Percentiles rank a stretch among this genome's conserved stretches.
phyloP scores from a whole-genome alignment of 148 eudicot species.

The Rhododendron vialii region DNA sequence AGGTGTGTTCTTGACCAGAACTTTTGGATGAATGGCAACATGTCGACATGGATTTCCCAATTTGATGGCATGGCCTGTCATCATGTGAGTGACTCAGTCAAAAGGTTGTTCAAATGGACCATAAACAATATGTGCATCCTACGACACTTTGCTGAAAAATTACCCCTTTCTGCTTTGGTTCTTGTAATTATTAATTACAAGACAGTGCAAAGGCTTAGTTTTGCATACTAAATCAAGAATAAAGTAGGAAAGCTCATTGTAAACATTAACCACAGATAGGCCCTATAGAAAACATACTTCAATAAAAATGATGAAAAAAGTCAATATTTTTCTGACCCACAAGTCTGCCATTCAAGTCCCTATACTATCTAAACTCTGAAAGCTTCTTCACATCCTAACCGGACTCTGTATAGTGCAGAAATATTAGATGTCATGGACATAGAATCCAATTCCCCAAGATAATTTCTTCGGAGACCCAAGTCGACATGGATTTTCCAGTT shows the following conservation, averaged over 20 bases:
- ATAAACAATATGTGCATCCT: background rate
- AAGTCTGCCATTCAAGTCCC: background rate
- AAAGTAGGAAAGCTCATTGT: background rate
- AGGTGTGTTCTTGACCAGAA: slow-evolving; percentile 15
- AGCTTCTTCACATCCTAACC: background rate
- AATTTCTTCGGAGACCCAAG: background rate
- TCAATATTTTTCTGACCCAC: background rate
- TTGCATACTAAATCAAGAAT: background rate
- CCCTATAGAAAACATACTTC: background rate
- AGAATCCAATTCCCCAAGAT: background rate
- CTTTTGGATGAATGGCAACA: slow-evolving; percentile 17
- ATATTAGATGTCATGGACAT: background rate
- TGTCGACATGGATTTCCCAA: slow-evolving; percentile 2
- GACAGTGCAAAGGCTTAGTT: background rate
- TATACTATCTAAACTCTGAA: background rate
- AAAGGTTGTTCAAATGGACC: background rate
- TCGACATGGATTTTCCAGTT: slow-evolving; percentile 8
- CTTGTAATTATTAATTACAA: background rate
- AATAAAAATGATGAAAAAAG: background rate
- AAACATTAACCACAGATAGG: background rate
- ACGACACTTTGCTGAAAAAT: background rate
- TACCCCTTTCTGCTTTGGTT: background rate
- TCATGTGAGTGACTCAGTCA: background rate
- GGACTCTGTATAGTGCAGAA: background rate
- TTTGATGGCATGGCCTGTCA: slow-evolving; percentile 31